These are phyloP conservation scores for Angophora floribunda DNA, from an alignment of 345 rosid genomes.

Conservation along the genomic window DNA sequence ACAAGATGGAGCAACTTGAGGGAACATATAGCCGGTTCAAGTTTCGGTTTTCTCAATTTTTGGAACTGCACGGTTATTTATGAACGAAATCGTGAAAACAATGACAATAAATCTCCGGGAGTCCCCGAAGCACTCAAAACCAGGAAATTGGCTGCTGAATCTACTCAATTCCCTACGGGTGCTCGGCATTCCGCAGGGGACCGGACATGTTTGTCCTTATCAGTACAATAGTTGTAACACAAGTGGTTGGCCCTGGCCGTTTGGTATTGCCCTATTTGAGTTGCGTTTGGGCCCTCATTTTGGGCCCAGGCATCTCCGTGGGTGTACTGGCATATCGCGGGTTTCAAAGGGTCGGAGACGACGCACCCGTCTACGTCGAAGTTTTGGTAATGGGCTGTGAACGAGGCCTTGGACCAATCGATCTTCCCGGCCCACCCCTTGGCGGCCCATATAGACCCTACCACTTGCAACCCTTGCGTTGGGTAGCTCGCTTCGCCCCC, in stretches of 20 bases:
- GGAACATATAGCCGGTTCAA: not conserved
- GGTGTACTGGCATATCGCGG: not conserved
- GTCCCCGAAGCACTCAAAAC: not conserved
- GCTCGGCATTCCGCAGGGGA: not conserved
- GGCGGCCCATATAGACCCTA: not conserved
- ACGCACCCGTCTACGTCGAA: constrained; percentile 17
- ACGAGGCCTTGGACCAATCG: constrained; percentile 15
- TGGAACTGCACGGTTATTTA: not conserved
- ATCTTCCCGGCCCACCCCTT: not conserved
- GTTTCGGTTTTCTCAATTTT: not conserved
- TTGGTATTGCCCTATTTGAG: not conserved
- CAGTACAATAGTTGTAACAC: constrained; percentile 16
- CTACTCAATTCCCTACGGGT: not conserved
- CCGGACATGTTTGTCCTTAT: not conserved
- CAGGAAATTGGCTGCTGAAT: not conserved
- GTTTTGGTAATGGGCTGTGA: constrained; percentile 12
- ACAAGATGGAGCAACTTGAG: not conserved
- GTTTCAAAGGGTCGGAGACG: not conserved
- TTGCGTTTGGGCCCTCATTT: not conserved
- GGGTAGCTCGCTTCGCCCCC: constrained; percentile 3
- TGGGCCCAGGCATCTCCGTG: not conserved
- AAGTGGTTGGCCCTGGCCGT: constrained; percentile 7
- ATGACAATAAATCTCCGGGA: not conserved
- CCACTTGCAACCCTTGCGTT: constrained; percentile 17
- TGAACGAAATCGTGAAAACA: not conserved